Percentiles rank a stretch among this genome's conserved stretches.
Evolutionary conservation across 768 basidiomycete genomes (phyloP).

Genomic region (Dendrothele bispora): DNA sequence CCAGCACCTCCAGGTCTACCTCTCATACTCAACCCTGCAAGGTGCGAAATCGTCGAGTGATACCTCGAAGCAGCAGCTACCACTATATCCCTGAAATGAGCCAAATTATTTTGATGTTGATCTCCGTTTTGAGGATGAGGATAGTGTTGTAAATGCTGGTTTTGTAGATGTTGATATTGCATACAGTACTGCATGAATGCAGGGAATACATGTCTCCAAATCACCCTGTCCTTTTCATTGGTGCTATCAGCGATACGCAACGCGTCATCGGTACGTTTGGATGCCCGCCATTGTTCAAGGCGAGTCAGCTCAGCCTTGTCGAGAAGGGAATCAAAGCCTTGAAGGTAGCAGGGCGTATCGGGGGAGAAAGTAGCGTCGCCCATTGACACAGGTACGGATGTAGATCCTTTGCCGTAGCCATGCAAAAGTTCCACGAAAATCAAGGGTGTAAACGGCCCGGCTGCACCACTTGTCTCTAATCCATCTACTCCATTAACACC

Average conservation of each 20-base stretch:
- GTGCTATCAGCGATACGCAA: conserved; percentile 73
- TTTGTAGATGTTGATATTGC: no score
- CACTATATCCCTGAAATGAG: conserved; percentile 60
- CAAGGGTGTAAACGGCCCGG: conserved; percentile 26
- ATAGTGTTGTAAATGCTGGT: no score
- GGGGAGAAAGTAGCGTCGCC: no score
- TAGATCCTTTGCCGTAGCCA: conserved; percentile 42
- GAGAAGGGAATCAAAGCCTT: conserved; percentile 66
- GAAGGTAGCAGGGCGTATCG: conserved; percentile 50
- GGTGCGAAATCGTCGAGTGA: conserved; percentile 67
- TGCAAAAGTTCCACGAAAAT: conserved; percentile 55
- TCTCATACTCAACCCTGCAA: conserved; percentile 68
- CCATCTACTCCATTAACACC: no score
- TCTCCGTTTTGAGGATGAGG: no score
- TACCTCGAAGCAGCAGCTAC: conserved; percentile 70
- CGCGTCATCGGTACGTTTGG: conserved; percentile 52
- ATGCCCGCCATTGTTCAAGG: conserved; percentile 66
- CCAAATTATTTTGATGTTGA: conserved; percentile 43
- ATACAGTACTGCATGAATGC: conserved; percentile 57
- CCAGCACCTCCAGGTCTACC: conserved; percentile 48
- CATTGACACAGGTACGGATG: no score
- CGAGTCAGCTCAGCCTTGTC: conserved; percentile 60
- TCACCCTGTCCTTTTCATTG: conserved; percentile 60
- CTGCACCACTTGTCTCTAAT: conserved; percentile 25
- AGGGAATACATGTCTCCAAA: conserved; percentile 79